Base-by-base conservation (phyloP, 176 grass and related monocot species). In the Oryza rufipogon region DNA sequence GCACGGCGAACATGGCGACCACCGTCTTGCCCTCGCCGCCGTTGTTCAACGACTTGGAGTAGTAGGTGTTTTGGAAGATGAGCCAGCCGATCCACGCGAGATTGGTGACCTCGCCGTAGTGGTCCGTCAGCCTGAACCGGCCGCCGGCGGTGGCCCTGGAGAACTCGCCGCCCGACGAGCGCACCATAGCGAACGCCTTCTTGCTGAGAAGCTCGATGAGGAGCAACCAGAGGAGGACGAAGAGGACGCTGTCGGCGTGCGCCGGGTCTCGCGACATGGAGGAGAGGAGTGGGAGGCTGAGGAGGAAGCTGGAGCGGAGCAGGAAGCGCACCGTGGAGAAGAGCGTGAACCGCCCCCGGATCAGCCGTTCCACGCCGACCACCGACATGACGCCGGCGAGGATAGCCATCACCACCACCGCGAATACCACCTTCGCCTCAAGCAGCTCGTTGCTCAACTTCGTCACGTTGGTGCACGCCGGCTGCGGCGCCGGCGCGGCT, bases 151-250 rank as follows among this genome's bases (percentile, higher is more conserved):
- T 26, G 77, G 15, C 32, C 69, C 70, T 71, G 0, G 69, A 47
- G 69, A 72, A 80, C n/a, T n/a, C n/a, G n/a, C n/a, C n/a, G n/a
- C 12, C 10, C 47, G 34, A 1, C 1, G 56, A 25, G 19, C 3
- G 16, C 44, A 45, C 75, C 75, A 71, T 78, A 4, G 4, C 20
- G 0, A 20, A 22, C 26, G 74, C 68, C 84, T 86, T 86, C 84
- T 80, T 80, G 41, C 61, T 81, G 14, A 89, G 63, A 36, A 80
- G 51, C 81, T 89, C 87, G 2, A 73, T 5, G 14, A 89, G 81
- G 9, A 88, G 66, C 86, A 84, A 56, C 80, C 87, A 88, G 0
- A 84, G 7, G 12, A 88, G 39, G 4, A 88, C 3, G 1, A 74
- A 3, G 41, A 25, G 64, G 11, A 75, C 19, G 7, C 44, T n/a